A percentile compares a stretch with the other conserved stretches of the same genome.
Evolutionary conservation across 208 protist species (phyloP).

Genomic region (Crithidia mellificae): DNA sequence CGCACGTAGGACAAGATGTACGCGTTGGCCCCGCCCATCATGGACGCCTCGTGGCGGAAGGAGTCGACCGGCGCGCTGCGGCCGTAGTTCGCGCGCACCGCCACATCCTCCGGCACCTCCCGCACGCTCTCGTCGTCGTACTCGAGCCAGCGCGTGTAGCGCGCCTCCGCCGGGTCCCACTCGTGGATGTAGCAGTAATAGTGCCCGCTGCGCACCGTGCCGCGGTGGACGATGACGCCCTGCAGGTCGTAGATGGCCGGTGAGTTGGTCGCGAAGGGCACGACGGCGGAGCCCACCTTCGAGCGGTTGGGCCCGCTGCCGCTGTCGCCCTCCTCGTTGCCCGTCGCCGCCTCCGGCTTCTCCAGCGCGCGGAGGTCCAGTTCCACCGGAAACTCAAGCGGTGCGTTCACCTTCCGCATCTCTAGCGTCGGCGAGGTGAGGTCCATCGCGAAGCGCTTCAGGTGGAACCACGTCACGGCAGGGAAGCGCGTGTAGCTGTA

Average conservation of each 20-base stretch:
- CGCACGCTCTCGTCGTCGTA: slow-evolving; percentile 83
- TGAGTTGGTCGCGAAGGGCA: slow-evolving; percentile 51
- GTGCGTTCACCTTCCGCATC: slow-evolving; percentile 83
- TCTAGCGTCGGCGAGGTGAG: slow-evolving; percentile 73
- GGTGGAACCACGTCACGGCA: slow-evolving; percentile 85
- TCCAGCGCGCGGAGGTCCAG: slow-evolving; percentile 70
- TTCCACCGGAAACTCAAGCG: slow-evolving; percentile 76
- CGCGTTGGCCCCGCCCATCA: slow-evolving; percentile 46
- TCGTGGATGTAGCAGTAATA: slow-evolving; percentile 91
- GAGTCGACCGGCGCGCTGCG: slow-evolving; percentile 18
- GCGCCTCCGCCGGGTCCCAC: slow-evolving; percentile 53
- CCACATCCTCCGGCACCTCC: slow-evolving; percentile 55
- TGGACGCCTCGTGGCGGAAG: slow-evolving; percentile 20
- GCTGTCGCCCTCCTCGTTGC: neutral
- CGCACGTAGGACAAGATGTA: slow-evolving; percentile 89
- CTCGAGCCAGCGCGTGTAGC: slow-evolving; percentile 80
- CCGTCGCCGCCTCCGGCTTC: slow-evolving; percentile 25
- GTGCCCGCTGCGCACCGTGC: slow-evolving; percentile 86
- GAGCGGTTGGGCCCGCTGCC: neutral
- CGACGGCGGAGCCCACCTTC: slow-evolving; percentile 24
- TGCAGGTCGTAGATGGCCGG: slow-evolving; percentile 85
- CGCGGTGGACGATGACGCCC: slow-evolving; percentile 88
- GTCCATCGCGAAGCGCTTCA: slow-evolving; percentile 93
- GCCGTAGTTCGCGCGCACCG: slow-evolving; percentile 79
- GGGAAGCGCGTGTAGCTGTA: slow-evolving; percentile 83